Evolutionary conservation across 1,284 basidiomycete genomes (phyloP).

Genomic region (Malassezia yamatoensis): DNA sequence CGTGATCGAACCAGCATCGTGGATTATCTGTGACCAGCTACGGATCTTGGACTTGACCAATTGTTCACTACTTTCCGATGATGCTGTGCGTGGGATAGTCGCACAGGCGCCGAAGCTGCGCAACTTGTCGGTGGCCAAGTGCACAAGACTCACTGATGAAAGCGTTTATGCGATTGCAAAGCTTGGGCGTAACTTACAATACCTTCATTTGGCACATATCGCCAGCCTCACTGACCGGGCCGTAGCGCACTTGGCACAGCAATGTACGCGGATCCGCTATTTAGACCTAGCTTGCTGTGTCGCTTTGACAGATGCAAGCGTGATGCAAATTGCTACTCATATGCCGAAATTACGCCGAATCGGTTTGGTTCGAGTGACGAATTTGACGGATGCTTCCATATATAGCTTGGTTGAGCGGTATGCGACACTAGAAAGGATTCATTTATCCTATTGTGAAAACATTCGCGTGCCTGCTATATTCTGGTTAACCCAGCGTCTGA

Average conservation of each 20-base stretch:
- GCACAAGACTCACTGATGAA: conserved; percentile 70
- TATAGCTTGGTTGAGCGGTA: conserved; percentile 65
- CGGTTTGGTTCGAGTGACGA: conserved; percentile 82
- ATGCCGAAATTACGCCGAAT: conserved; percentile 85
- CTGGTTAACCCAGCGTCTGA: conserved; percentile 73
- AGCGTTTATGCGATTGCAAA: conserved; percentile 73
- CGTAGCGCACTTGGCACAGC: conserved; percentile 69
- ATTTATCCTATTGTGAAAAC: conserved; percentile 93
- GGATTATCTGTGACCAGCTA: conserved; percentile 37
- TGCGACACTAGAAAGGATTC: conserved; percentile 77
- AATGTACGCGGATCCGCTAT: conserved; percentile 86
- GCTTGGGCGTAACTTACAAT: conserved; percentile 83
- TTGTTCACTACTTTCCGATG: conserved; percentile 72
- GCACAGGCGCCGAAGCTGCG: conserved; percentile 78
- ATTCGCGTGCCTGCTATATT: conserved; percentile 84
- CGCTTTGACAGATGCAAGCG: conserved; percentile 79
- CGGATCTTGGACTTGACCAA: conserved; percentile 58
- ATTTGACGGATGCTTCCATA: conserved; percentile 85
- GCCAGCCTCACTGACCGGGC: conserved; percentile 76
- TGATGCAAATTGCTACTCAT: conserved; percentile 71
- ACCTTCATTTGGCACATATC: conserved; percentile 89
- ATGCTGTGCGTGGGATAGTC: conserved; percentile 79
- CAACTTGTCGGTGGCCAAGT: conserved; percentile 86
- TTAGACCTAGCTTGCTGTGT: conserved; percentile 95
- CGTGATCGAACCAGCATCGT: conserved; percentile 47